phyloP scores from a whole-genome alignment of 2,329 filamentous ascomycete genomes.

The Atkinsonella hypoxylon region DNA sequence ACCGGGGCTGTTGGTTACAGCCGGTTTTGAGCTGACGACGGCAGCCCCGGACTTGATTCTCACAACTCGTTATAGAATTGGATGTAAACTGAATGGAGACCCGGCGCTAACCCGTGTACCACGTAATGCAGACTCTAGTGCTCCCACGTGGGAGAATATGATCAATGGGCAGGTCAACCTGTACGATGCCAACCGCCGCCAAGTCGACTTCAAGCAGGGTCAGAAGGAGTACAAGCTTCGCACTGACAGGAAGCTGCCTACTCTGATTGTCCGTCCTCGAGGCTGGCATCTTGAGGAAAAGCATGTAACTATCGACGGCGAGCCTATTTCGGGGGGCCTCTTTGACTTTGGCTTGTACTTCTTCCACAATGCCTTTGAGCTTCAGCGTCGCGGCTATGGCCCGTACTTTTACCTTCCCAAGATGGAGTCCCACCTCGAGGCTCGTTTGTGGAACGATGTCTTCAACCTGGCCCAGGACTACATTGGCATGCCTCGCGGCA shows the following conservation, averaged over 20 bases:
- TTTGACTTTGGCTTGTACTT: slow-evolving; percentile 99
- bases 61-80: not conserved
- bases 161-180: slow-evolving; percentile 96
- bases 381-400: slow-evolving; percentile 70
- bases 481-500: slow-evolving; percentile 78
- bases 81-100: not conserved
- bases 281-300: slow-evolving; percentile 99
- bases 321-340: slow-evolving; percentile 81
- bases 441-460: slow-evolving; percentile 92
- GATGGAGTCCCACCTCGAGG: slow-evolving; percentile 97
- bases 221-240: slow-evolving; percentile 96
- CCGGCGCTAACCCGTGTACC: not conserved
- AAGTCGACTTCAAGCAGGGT: slow-evolving; percentile 94
- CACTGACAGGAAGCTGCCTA: slow-evolving; percentile 73
- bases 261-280: slow-evolving; percentile 84
- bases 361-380: slow-evolving; percentile 92
- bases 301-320: slow-evolving; percentile 90
- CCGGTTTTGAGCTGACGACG: too few species aligned
- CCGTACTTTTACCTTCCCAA: slow-evolving; percentile 98
- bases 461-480: slow-evolving; percentile 96
- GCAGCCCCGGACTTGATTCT: too few species aligned
- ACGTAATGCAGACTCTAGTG: slow-evolving; percentile 61
- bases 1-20: too few species aligned
- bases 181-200: slow-evolving; percentile 85
- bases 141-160: slow-evolving; percentile 99